Evolutionary conservation across 352 stramenopile species (phyloP).

Genomic region (Phytophthora macrochlamydospora): DNA sequence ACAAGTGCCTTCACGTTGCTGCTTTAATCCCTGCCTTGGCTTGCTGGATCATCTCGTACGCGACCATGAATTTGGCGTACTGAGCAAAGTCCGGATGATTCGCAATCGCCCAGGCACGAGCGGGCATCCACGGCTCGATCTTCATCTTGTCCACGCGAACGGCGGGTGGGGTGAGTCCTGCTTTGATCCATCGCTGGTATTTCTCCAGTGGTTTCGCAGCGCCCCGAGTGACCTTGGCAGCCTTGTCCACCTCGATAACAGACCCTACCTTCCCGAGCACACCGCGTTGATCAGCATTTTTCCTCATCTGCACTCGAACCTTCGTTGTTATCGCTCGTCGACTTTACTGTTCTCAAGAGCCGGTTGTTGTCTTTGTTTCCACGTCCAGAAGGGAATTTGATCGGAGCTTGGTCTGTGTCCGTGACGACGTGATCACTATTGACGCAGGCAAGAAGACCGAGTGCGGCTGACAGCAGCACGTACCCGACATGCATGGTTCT

Average conservation of each 20-base stretch:
- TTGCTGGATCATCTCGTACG: slow-evolving; percentile 3
- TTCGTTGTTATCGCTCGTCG: neutral
- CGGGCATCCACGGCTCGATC: neutral
- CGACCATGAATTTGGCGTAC: slow-evolving; percentile 15
- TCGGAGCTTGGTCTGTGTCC: neutral
- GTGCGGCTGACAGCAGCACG: neutral
- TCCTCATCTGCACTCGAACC: slow-evolving; percentile 7
- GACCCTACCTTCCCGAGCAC: slow-evolving; percentile 10
- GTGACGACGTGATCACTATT: neutral
- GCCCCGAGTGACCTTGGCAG: slow-evolving; percentile 6
- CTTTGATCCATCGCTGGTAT: slow-evolving; percentile 12
- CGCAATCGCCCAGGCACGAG: neutral
- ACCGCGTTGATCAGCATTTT: slow-evolving; percentile 15
- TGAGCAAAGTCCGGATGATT: slow-evolving; percentile 8
- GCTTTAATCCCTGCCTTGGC: neutral
- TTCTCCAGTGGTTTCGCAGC: slow-evolving; percentile 9
- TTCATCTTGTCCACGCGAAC: slow-evolving; percentile 12
- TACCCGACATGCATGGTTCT: neutral
- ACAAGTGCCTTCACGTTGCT: neutral
- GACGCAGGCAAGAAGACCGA: neutral
- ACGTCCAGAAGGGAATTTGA: neutral
- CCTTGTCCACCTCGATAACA: slow-evolving; percentile 8
- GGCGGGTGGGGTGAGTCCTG: neutral
- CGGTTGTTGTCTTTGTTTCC: neutral
- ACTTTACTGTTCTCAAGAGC: neutral